phyloP scores from a whole-genome alignment of 305 asterid species.

The Solanum hybrid region DNA sequence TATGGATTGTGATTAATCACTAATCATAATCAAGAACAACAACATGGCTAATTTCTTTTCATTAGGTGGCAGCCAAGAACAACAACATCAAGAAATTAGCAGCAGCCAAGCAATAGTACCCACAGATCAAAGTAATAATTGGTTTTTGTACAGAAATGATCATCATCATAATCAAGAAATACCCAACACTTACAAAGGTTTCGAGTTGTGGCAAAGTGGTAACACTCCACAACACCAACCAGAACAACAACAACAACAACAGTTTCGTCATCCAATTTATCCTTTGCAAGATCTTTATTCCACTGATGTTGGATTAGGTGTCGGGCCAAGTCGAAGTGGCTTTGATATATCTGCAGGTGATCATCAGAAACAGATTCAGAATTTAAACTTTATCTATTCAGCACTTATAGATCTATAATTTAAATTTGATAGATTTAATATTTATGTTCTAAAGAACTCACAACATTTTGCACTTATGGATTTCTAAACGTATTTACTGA shows the following conservation, averaged over 20 bases:
- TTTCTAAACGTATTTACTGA: neutral
- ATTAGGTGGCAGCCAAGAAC: constrained; percentile 35
- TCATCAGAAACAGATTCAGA: neutral
- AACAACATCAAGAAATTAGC: constrained; percentile 33
- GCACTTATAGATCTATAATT: neutral
- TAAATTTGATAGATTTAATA: neutral
- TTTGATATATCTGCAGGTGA: neutral
- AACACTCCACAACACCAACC: neutral
- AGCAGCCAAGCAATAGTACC: neutral
- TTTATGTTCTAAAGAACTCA: neutral
- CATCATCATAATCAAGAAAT: constrained; percentile 23
- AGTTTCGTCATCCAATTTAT: constrained; percentile 5
- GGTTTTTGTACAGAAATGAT: constrained; percentile 61
- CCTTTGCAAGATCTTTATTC: constrained; percentile 7
- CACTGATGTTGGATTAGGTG: constrained; percentile 6
- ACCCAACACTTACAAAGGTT: constrained; percentile 31
- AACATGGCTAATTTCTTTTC: constrained; percentile 84
- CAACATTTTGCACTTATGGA: neutral
- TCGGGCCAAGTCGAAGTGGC: neutral
- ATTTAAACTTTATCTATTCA: neutral
- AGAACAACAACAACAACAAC: constrained; percentile 2
- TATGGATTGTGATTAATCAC: neutral
- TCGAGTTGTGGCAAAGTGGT: constrained; percentile 63
- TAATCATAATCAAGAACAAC: neutral
- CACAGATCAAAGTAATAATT: constrained; percentile 34